Base-by-base conservation (phyloP, 1,284 basidiomycete genomes). In the Naganishia liquefaciens region DNA sequence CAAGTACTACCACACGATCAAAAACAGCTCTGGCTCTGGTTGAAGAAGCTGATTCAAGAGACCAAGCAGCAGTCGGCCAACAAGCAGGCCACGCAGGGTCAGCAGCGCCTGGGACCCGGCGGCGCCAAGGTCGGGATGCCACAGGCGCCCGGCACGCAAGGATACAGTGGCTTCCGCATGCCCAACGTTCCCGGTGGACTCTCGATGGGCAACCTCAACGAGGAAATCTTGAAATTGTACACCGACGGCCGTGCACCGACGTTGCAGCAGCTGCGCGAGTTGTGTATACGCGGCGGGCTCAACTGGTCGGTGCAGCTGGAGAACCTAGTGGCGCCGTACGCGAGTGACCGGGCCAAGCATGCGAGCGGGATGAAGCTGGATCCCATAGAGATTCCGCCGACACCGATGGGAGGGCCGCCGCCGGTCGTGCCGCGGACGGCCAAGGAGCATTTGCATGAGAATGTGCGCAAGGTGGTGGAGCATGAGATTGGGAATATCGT, bases 11-110 rank as follows among this genome's bases (percentile, higher is more conserved):
- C 60, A 9, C 50, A 43, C 19, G 60, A 62, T 42, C 60, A 62
- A 37, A 62, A 62, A 40, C 60, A 62, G 51, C 39, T 52, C 17
- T 62, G 60, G 60, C 51, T 62, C 25, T 53, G 60, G 60, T 30
- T 62, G 50, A 62, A 62, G 39, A 52, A 62, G 37, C 27, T 62
- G 40, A 62, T 62, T n/a, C 46, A 47, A 19, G 57, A 60, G 46
- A 60, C 57, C 3, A 60, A 60, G 39, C 57, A 60, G 39, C 57
- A 60, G 33, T 50, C 57, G 46, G 57, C 57, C 13, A 60, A 60
- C 37, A 60, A 60, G 25, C 46, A 49, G 25, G 57, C 55, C n/a
- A 44, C 57, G 15, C 44, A 49, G 57, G 21, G 37, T 6, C 37
- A 40, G 28, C 57, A 50, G 27, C 46, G 46, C 11, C 11, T 25